These are phyloP conservation scores for Lactifluus rugatus DNA, from an alignment of 768 basidiomycete species.

Conservation along the genomic window DNA sequence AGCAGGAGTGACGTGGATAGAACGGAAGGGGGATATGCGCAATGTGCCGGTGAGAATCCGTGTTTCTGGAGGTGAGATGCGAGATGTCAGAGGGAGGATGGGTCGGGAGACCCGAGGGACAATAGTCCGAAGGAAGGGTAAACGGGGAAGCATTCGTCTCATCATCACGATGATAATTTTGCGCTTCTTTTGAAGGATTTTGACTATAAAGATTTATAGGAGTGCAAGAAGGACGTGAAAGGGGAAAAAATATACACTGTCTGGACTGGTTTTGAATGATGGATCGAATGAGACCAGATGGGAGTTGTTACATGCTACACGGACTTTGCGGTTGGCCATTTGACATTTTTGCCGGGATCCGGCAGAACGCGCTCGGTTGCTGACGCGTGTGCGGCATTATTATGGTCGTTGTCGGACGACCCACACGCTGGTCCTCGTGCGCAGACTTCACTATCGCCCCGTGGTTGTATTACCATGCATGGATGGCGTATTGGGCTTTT, in stretches of 20 bases:
- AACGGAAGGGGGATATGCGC: constrained; percentile 31
- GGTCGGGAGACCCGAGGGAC: constrained; percentile 34
- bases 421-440: too few relatives aligned
- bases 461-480: too few relatives aligned
- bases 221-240: background rate
- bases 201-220: background rate
- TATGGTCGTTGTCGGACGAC: too few relatives aligned
- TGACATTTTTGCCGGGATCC: background rate
- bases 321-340: background rate
- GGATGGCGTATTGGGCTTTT: too few relatives aligned
- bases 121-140: constrained; percentile 38
- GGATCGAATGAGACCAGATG: background rate
- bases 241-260: background rate
- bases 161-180: background rate
- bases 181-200: background rate
- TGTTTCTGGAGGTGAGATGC: constrained; percentile 27
- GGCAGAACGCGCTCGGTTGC: background rate
- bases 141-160: constrained; percentile 31
- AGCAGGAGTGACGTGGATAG: constrained; percentile 41
- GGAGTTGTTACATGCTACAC: background rate
- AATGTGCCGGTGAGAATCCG: constrained; percentile 25
- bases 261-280: background rate
- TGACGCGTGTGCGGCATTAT: too few relatives aligned
- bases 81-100: constrained; percentile 41
- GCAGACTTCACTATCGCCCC: too few relatives aligned